Conservation (phyloP, 2,329 filamentous ascomycete species). For the Penicillium sclerotigenum region DNA sequence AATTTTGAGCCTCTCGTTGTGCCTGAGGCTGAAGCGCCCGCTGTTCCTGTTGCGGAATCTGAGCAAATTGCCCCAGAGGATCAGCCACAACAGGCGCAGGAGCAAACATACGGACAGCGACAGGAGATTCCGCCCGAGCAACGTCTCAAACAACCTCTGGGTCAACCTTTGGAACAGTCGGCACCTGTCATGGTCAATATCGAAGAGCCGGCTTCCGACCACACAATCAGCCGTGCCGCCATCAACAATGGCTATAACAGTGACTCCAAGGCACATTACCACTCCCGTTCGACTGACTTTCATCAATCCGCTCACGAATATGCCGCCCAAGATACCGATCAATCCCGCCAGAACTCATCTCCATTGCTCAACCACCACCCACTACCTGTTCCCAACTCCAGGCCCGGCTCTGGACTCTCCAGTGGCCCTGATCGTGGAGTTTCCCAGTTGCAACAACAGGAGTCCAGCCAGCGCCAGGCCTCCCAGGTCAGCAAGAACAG, state of each 20-base stretch:
- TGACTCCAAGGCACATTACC: conserved; percentile 50
- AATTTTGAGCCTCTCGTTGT: conserved; percentile 20
- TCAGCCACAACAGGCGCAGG: conserved; percentile 10
- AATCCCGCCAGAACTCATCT: conserved; percentile 41
- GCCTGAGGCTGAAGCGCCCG: conserved; percentile 11
- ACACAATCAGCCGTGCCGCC: conserved; percentile 26
- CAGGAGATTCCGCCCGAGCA: conserved; percentile 7
- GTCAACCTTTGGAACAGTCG: conserved; percentile 23
- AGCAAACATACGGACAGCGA: not conserved
- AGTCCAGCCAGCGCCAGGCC: conserved; percentile 46
- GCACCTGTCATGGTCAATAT: conserved; percentile 27
- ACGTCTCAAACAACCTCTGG: not conserved
- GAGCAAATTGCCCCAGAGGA: conserved; percentile 15
- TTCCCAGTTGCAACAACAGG: conserved; percentile 48
- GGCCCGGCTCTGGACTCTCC: conserved; percentile 53
- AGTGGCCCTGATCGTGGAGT: conserved; percentile 42
- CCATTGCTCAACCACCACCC: conserved; percentile 42
- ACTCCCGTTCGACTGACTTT: conserved; percentile 40
- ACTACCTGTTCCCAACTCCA: conserved; percentile 36
- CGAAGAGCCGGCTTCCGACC: conserved; percentile 38
- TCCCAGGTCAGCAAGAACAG: conserved; percentile 50
- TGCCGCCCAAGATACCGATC: conserved; percentile 48
- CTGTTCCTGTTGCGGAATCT: conserved; percentile 22
- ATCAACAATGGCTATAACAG: conserved; percentile 43
- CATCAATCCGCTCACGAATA: conserved; percentile 37